Conservation (phyloP, 202 grass and related monocot genomes). For the Hordeum pubiflorum region DNA sequence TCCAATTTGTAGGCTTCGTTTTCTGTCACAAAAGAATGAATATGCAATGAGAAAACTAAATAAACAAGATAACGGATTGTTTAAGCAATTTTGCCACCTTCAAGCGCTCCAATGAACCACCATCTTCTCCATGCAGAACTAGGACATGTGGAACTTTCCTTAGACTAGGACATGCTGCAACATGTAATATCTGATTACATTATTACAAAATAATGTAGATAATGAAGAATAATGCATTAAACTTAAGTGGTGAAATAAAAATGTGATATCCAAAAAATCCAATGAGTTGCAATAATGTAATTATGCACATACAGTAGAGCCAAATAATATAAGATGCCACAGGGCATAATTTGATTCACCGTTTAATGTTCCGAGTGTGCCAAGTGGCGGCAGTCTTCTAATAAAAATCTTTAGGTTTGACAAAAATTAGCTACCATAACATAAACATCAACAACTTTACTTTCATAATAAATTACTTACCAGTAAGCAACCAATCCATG, state of each 20-base stretch:
- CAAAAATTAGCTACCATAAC: not conserved
- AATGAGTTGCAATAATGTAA: not conserved
- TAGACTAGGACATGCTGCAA: conserved; percentile 67
- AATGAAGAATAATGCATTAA: not conserved
- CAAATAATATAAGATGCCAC: not conserved
- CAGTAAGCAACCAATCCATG: conserved; percentile 81
- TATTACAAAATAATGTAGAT: not conserved
- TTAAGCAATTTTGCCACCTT: conserved; percentile 35
- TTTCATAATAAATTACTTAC: conserved; percentile 32
- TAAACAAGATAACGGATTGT: conserved; percentile 20
- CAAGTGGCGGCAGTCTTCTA: not conserved
- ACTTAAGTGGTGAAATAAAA: not conserved
- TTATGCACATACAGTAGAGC: not conserved
- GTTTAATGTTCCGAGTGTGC: not conserved
- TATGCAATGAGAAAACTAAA: conserved; percentile 15
- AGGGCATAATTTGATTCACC: not conserved
- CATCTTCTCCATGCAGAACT: conserved; percentile 79
- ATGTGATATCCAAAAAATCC: not conserved
- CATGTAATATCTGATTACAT: conserved; percentile 15
- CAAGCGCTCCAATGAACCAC: conserved; percentile 60
- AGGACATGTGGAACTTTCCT: conserved; percentile 77
- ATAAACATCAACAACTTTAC: not conserved
- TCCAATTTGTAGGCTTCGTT: conserved; percentile 62
- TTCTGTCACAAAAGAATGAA: conserved; percentile 50
- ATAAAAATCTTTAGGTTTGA: not conserved